Evolutionary conservation across 768 basidiomycete species (phyloP), one percentile per base, ranked within the genome.

Genomic region (Termitomyces sp.): DNA sequence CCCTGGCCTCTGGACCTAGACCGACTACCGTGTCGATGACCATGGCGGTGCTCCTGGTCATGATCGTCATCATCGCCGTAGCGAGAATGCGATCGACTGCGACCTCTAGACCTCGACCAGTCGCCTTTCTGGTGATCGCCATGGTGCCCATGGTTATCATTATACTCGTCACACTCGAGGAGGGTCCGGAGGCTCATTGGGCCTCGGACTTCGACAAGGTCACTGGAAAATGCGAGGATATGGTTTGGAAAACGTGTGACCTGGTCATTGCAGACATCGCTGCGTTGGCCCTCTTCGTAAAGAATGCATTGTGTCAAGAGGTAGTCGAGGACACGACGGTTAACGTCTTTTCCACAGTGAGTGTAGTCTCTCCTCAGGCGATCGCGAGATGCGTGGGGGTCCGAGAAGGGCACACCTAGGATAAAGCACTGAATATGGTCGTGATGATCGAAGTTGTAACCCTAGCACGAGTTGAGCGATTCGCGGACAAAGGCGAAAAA

Each of bases 271-370:
- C 62, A 65, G 49, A 63, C 59, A 32, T 61, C 59, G 8, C 22
- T 46, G 36, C 33, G 44, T 45, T 59, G 42, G 28, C 65, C 65
- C 2, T 49, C 51, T 28, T 58, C 44, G 28, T 55, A 57, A 33
- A 38, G 56, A 52, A 66, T 63, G 46, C 65, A 66, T 32, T 63
- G 62, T 24, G 62, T 61, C 62, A 66, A 55, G 12, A 66, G 57
- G 39, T 58, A 55, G 28, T 66, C 59, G 35, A 66, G 65, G 32
- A 66, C 38, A 20, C 59, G 62, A n/a, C 59, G 59, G 20, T 66
- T 63, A 13, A 63, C 52, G 32, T 63, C 53, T 11, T 60, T 66
- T 44, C 53, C 48, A 42, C 65, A 66, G 16, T 60, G 55, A 44
- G 52, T 20, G 45, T 55, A 58, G 44, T 66, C 62, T 24, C 39